Base-by-base conservation (phyloP, 257 asterid genomes). In the Solanum medicagineum region DNA sequence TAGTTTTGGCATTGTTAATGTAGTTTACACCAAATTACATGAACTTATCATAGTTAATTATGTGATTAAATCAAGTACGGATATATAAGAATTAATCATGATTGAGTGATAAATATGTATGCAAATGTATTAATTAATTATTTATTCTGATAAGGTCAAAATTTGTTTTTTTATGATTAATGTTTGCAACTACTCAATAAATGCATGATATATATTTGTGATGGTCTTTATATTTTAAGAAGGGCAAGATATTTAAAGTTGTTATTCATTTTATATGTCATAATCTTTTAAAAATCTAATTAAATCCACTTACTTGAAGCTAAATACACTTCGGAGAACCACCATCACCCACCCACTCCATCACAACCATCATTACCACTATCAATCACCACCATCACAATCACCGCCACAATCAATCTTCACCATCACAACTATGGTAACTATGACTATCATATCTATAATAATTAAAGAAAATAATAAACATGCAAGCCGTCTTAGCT, bases 401-500 rank as follows among this genome's bases (percentile, higher is more conserved):
- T 24, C 10, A 63, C 40, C 2, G 1, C 19, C 19, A 2, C 10
- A 19, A 12, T 10, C 14, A 24, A 24, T 24, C 42, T 24, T 24
- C 9, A 24, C 42, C 10, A 24, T 63, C 70, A 63, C 7, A 63
- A 4, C 8, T 2, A 47, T 26, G 29, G 29, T 26, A 26, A 26
- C 29, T 26, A 26, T 26, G 29, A 26, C 29, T 26, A 26, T 26
- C 29, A 26, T 26, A 5, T 0, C 0, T 6, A 26, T 7, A 0
- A 13, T 13, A 13, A 14, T 29, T 26, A 65, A 65, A 65, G 2
- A 29, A 65, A 12, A 8, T 1, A 6, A 5, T 2, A 2, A 65
- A 26, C 29, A 14, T 4, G 14, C 9, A 29, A 10, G 95, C 95
- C 93, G 92, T 92, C 98, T 90, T 92, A 92, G 98, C 94, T 93